Evolutionary conservation across 495 filamentous ascomycete species (phyloP).

Genomic region (Daldinia childiae): DNA sequence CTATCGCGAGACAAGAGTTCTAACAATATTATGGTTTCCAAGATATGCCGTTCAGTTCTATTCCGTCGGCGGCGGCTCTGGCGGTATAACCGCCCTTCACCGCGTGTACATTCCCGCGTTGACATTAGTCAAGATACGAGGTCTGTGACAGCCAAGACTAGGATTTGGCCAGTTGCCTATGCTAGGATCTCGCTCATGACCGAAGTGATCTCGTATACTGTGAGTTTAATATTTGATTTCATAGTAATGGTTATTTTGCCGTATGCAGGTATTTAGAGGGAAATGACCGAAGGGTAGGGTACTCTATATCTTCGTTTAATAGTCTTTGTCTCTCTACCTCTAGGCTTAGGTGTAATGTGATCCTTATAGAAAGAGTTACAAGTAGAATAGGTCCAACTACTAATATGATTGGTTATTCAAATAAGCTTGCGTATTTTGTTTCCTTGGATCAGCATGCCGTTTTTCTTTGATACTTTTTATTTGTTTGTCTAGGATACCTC

Average conservation of each 20-base stretch:
- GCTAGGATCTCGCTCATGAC: slow-evolving; percentile 29
- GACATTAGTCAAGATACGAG: slow-evolving; percentile 19
- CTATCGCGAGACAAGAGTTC: slow-evolving; percentile 4
- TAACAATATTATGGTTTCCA: slow-evolving; percentile 15
- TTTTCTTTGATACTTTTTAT: background rate
- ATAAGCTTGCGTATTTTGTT: background rate
- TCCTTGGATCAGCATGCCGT: background rate
- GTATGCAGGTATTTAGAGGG: background rate
- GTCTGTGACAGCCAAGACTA: background rate
- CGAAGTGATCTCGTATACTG: slow-evolving; percentile 25
- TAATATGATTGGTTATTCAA: background rate
- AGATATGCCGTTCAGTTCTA: slow-evolving; percentile 11
- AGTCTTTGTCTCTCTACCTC: background rate
- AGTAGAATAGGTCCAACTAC: background rate
- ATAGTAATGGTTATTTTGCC: background rate
- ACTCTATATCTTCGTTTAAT: background rate
- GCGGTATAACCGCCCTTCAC: slow-evolving; percentile 10
- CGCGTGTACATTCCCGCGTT: slow-evolving; percentile 23
- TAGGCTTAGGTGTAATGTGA: background rate
- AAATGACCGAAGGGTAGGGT: background rate
- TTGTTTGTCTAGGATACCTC: background rate
- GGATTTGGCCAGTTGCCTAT: background rate
- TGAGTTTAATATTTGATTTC: slow-evolving; percentile 35
- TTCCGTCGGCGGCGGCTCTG: slow-evolving; percentile 5
- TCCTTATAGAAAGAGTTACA: background rate